Evolutionary conservation across 257 asterid species (phyloP).

Genomic region (Pogostemon cablin): DNA sequence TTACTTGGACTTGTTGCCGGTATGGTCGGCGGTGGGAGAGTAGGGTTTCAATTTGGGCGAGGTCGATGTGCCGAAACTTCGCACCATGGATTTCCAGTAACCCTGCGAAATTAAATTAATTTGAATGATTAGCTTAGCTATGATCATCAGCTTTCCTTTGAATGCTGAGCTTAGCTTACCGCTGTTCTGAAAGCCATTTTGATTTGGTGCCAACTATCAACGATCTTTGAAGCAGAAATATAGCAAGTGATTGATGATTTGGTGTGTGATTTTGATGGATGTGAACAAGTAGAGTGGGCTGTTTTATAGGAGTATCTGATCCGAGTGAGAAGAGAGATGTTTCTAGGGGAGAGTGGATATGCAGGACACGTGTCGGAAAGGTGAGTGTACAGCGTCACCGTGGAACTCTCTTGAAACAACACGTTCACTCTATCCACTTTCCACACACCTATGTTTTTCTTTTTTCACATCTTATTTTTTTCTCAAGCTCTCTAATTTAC

Average conservation of each 20-base stretch:
- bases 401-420: constrained; percentile 39
- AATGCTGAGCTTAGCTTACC: constrained; percentile 14
- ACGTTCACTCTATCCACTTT: constrained; percentile 3
- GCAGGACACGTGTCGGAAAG: constrained; percentile 30
- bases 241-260: background rate
- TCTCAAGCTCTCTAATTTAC: no score
- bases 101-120: no score
- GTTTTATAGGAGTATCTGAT: background rate
- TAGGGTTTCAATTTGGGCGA: constrained; percentile 38
- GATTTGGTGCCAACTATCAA: background rate
- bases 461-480: no score
- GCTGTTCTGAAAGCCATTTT: constrained; percentile 42
- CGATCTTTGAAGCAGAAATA: background rate
- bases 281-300: background rate
- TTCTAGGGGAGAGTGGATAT: constrained; percentile 31
- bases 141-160: no score
- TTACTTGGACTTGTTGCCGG: constrained; percentile 35
- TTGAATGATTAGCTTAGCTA: no score
- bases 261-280: background rate
- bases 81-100: constrained; percentile 30
- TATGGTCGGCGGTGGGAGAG: constrained; percentile 18
- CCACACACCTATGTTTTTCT: no score
- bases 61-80: constrained; percentile 21
- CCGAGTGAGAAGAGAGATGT: background rate
- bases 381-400: constrained; percentile 13